phyloP scores from a whole-genome alignment of 305 asterid genomes.

The Rubia tinctorum region DNA sequence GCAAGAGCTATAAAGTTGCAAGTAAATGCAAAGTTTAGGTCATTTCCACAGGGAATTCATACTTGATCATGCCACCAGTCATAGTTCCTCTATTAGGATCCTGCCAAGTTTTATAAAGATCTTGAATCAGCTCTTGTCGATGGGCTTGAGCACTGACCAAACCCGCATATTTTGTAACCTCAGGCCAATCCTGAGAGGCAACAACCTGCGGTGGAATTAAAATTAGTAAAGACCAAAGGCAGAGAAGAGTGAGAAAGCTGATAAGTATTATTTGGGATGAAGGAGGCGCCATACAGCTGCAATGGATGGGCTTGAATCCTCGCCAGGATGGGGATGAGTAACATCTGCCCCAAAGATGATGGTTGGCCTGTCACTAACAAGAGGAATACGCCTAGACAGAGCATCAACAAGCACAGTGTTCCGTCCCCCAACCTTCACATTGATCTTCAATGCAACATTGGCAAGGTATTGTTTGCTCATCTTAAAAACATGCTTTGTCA shows the following conservation, averaged over 20 bases:
- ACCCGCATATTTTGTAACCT: slow-evolving; percentile 90
- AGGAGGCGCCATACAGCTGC: slow-evolving; percentile 65
- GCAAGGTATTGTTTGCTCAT: slow-evolving; percentile 95
- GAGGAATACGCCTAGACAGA: slow-evolving; percentile 78
- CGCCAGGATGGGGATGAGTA: slow-evolving; percentile 98
- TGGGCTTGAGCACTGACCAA: slow-evolving; percentile 95
- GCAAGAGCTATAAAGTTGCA: background rate
- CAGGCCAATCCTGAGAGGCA: slow-evolving; percentile 99
- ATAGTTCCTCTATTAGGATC: slow-evolving; percentile 81
- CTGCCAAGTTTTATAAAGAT: slow-evolving; percentile 80
- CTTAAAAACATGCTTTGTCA: slow-evolving; percentile 77
- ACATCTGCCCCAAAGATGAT: slow-evolving; percentile 99
- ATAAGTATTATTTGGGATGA: background rate
- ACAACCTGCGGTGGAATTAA: slow-evolving; percentile 63
- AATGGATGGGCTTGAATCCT: slow-evolving; percentile 96
- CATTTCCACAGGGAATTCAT: slow-evolving; percentile 2
- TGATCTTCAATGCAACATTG: slow-evolving; percentile 84
- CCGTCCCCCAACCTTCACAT: slow-evolving; percentile 96
- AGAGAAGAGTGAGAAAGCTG: background rate
- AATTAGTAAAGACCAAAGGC: slow-evolving; percentile 3
- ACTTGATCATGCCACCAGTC: slow-evolving; percentile 98
- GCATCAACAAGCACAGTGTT: slow-evolving; percentile 93
- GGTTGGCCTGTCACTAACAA: slow-evolving; percentile 91
- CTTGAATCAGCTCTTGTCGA: slow-evolving; percentile 93
- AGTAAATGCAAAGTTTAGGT: background rate